Base-by-base conservation (phyloP, 176 grass and related monocot genomes). In the Rhynchospora pubera region DNA sequence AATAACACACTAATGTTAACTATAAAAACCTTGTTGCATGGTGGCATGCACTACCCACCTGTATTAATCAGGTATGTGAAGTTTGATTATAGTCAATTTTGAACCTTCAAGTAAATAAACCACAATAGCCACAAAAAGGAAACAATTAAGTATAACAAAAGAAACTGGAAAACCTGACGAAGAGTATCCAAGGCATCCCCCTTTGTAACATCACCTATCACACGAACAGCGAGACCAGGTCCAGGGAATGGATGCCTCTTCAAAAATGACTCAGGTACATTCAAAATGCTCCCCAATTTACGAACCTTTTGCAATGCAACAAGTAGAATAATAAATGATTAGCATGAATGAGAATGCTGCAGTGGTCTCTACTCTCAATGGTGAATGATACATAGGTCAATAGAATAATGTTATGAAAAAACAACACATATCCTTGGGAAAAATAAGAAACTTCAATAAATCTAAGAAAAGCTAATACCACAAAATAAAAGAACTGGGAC, bases 211-310 rank as follows among this genome's bases (percentile, higher is more conserved):
- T 97, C 94, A 42, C 94, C 94, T 52, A 94, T 45, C 22, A 97
- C 88, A 62, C 91, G 89, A 48, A 97, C 89, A 43, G 91, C 94
- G 85, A 97, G 94, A 78, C 94, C 94, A 80, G 94, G 91, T 44
- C 94, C 94, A 89, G 94, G 91, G 87, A 97, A 97, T 53, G 94
- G 94, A 62, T 97, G 94, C 5, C 94, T 84, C 88, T 90, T 97
- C 67, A 97, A 91, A 75, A 97, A 97, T 83, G 89, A 90, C 46
- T 94, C 89, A 18, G 91, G 94, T 28, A 97, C 94, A 86, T 90
- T 87, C 77, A 97, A 89, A 53, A 97, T 94, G 57, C 88, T 83
- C 18, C 91, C 89, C 77, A 97, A 23, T 86, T 92, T 94, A 52
- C 91, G 87, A 42, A 97, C 94, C 94, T 97, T n/a, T 88, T n/a